A percentile compares a stretch with the other conserved stretches of the same genome.
Evolutionary conservation across 257 asterid species (phyloP).

Genomic region (Coffea eugenioides): DNA sequence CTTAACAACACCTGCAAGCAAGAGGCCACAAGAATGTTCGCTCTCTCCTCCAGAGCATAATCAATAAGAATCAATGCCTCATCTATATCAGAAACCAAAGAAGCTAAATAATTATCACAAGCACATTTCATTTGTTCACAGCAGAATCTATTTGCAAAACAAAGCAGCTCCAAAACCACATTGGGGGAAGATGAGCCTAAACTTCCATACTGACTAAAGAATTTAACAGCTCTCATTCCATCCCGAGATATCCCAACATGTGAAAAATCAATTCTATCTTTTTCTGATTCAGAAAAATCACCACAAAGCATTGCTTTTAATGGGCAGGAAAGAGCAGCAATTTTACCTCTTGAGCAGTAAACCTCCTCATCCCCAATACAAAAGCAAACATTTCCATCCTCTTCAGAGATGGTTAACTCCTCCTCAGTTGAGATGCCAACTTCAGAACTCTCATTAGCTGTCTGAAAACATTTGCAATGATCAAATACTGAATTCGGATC

Average conservation of each 20-base stretch:
- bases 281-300: slow-evolving; percentile 39
- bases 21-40: slow-evolving; percentile 40
- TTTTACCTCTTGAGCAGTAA: slow-evolving; percentile 38
- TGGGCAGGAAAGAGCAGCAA: slow-evolving; percentile 48
- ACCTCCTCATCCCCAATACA: slow-evolving; percentile 37
- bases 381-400: slow-evolving; percentile 35
- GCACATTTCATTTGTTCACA: slow-evolving; percentile 49
- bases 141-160: slow-evolving; percentile 52
- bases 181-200: slow-evolving; percentile 31
- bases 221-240: slow-evolving; percentile 40
- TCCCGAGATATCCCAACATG: slow-evolving; percentile 42
- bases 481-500: slow-evolving; percentile 39
- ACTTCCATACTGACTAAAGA: slow-evolving; percentile 33
- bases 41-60: slow-evolving; percentile 52
- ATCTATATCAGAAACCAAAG: slow-evolving; percentile 38
- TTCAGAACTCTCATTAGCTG: slow-evolving; percentile 4
- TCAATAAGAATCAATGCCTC: slow-evolving; percentile 48
- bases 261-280: slow-evolving; percentile 40
- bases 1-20: slow-evolving; percentile 51
- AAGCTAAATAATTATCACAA: slow-evolving; percentile 42
- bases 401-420: slow-evolving; percentile 13
- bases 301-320: slow-evolving; percentile 45
- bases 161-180: slow-evolving; percentile 41
- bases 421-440: slow-evolving; percentile 17
- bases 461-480: slow-evolving; percentile 35